Percentiles rank a stretch among this genome's conserved stretches.
Conservation (phyloP, 768 basidiomycete genomes). For the Boletus rex-veris region DNA sequence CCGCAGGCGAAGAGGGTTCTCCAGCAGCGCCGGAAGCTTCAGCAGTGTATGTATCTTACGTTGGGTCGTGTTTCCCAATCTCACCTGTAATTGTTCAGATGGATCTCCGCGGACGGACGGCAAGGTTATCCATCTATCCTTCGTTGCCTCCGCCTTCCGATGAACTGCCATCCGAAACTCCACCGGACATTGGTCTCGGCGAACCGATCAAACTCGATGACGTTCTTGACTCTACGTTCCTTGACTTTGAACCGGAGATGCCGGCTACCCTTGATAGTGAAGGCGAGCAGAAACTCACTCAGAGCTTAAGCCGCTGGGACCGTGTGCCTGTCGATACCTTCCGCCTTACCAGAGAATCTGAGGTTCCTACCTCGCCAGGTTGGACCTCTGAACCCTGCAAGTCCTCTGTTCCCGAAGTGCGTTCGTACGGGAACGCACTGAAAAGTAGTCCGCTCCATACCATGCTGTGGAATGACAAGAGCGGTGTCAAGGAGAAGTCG, state of each 20-base stretch:
- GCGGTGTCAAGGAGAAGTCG: slow-evolving; percentile 16
- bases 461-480: slow-evolving; percentile 48
- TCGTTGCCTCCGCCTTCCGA: slow-evolving; percentile 35
- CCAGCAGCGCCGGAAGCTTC: slow-evolving; percentile 32
- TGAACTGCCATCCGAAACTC: slow-evolving; percentile 32
- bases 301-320: slow-evolving; percentile 68
- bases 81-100: slow-evolving; percentile 17
- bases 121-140: slow-evolving; percentile 33
- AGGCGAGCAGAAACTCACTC: slow-evolving; percentile 38
- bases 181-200: slow-evolving; percentile 39
- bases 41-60: slow-evolving; percentile 33
- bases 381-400: slow-evolving; percentile 29
- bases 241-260: slow-evolving; percentile 50
- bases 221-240: slow-evolving; percentile 70
- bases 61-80: slow-evolving; percentile 5
- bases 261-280: slow-evolving; percentile 35
- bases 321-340: slow-evolving; percentile 70
- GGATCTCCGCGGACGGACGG: slow-evolving; percentile 32
- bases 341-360: slow-evolving; percentile 51
- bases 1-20: slow-evolving; percentile 25
- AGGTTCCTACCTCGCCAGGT: slow-evolving; percentile 27
- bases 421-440: slow-evolving; percentile 40
- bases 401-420: slow-evolving; percentile 16
- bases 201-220: slow-evolving; percentile 64
- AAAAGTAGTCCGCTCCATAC: slow-evolving; percentile 54